phyloP scores from a whole-genome alignment of 441 rosid species.

The Viola pubescens region DNA sequence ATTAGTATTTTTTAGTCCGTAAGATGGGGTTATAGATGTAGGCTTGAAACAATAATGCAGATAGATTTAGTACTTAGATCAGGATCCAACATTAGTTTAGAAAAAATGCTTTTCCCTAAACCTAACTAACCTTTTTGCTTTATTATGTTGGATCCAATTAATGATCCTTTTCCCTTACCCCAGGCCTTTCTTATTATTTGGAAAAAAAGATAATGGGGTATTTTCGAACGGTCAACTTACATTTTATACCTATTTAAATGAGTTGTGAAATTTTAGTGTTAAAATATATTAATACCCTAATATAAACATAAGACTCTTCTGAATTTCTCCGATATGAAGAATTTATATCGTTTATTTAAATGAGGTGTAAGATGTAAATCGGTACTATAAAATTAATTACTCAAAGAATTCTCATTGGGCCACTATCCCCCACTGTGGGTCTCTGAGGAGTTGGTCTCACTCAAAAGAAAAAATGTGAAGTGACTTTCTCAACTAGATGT shows the following conservation, averaged over 20 bases:
- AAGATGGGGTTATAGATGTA: slow-evolving; percentile 14
- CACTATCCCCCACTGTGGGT: slow-evolving; percentile 26
- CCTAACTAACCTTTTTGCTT: slow-evolving; percentile 36
- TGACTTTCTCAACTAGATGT: slow-evolving; percentile 28
- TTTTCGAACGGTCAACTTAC: too few relatives aligned
- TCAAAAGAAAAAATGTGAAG: slow-evolving; percentile 25
- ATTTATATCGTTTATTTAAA: too few relatives aligned
- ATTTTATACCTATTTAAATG: too few relatives aligned
- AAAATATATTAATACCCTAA: background rate
- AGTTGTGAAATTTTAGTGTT: background rate
- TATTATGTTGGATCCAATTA: slow-evolving; percentile 45
- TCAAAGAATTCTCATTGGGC: slow-evolving; percentile 13
- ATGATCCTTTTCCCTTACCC: background rate
- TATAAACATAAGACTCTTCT: too few relatives aligned
- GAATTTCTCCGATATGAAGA: too few relatives aligned
- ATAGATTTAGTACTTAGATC: slow-evolving; percentile 29
- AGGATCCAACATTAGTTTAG: slow-evolving; percentile 24
- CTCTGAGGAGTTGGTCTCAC: slow-evolving; percentile 27
- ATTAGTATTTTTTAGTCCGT: slow-evolving; percentile 2
- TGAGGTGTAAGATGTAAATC: too few relatives aligned
- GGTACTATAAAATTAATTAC: too few relatives aligned
- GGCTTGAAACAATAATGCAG: slow-evolving; percentile 29
- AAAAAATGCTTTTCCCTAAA: slow-evolving; percentile 11
- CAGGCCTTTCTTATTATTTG: too few relatives aligned
- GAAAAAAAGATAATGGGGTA: too few relatives aligned